Base-by-base conservation (phyloP, 306 rosid species). In the Corylus americana region DNA sequence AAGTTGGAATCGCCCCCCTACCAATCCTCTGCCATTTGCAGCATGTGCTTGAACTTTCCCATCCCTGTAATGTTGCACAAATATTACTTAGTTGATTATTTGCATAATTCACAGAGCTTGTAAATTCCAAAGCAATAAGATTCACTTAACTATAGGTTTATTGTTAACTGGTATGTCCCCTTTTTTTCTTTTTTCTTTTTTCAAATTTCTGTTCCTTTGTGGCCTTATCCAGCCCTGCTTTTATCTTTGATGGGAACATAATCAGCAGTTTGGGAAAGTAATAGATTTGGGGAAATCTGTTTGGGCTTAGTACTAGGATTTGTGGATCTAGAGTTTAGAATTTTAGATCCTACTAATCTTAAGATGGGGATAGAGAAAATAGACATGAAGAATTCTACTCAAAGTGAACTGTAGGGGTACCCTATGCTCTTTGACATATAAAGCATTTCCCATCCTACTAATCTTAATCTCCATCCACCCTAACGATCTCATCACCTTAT, bases 1-100 rank as follows among this genome's bases (percentile, higher is more conserved):
- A 55, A 84, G 78, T n/a, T 66, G 75, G 84, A 84, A 79, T 48
- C 55, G 63, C 37, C 84, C 84, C 61, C 87, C 87, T 11, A 79
- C 79, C 37, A 84, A 55, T 79, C 84, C 84, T 76, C 78, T 76
- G 29, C 87, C 87, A 27, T 76, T 76, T 66, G 62, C 75, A 20
- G 87, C 81, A 17, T 45, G 55, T 27, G 84, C 87, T 20, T 74
- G 78, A 16, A 80, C 81, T 63, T 83, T 79, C 20, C 79, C 87
- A 71, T 84, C 81, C 81, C 81, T 84, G 81, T 27, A 71, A 75
- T 11, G 4, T 74, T 74, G 22, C 70, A 16, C 10, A 69, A 66
- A 27, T 13, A 18, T 3, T 35, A 50, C 6, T 35, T 55, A 12
- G 42, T 59, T 37, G 63, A 71, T 17, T 61, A 39, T 25, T 37